Percentiles rank a stretch among this genome's conserved stretches.
Conservation (phyloP, 1,139 yeast species). For the Magnusiomyces suaveolens region DNA sequence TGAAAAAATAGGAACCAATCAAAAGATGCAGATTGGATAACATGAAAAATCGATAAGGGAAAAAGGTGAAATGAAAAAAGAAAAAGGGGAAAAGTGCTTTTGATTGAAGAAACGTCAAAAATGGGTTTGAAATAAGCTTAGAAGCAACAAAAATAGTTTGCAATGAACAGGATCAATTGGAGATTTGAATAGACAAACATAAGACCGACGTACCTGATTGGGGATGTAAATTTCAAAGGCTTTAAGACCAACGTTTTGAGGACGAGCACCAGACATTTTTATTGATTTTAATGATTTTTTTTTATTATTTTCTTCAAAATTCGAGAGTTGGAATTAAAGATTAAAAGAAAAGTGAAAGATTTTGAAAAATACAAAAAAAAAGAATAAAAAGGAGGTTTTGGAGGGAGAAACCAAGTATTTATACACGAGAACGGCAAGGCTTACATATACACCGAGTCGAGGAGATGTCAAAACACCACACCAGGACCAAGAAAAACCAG, state of each 20-base stretch:
- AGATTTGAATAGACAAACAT: neutral
- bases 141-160: neutral
- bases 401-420: neutral
- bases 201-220: slow-evolving; percentile 38
- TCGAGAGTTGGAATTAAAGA: neutral
- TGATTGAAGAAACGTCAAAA: no score
- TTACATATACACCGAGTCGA: neutral
- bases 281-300: neutral
- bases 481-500: neutral
- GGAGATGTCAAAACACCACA: neutral
- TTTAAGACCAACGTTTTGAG: slow-evolving; percentile 88
- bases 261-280: slow-evolving; percentile 28
- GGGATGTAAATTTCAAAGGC: slow-evolving; percentile 92
- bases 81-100: neutral
- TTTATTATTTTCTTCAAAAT: no score
- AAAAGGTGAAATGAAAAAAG: no score
- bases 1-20: neutral
- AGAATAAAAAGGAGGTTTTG: neutral
- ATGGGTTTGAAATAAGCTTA: neutral
- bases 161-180: neutral
- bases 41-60: neutral
- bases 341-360: neutral
- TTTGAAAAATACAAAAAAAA: no score
- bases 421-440: neutral
- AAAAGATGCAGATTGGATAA: neutral